These are phyloP conservation scores for Debaryomyces nepalensis DNA, from an alignment of 1,139 yeast species.

Conservation along the genomic window DNA sequence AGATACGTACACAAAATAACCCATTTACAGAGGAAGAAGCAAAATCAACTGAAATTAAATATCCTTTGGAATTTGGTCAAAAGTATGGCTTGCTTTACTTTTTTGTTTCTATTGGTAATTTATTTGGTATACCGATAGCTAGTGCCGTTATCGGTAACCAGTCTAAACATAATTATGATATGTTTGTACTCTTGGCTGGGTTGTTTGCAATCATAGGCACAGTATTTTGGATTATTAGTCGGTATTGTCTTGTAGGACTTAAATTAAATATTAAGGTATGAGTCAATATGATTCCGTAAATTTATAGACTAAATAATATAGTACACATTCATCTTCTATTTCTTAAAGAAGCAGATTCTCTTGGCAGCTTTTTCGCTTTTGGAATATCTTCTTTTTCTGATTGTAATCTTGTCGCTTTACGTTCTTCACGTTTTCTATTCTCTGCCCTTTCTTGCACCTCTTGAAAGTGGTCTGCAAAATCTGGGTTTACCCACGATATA, in stretches of 20 bases:
- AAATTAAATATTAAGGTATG: conserved; percentile 28
- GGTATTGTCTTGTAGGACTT: conserved; percentile 27
- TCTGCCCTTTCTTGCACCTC: conserved; percentile 26
- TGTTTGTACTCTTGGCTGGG: conserved; percentile 32
- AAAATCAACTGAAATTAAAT: conserved; percentile 2
- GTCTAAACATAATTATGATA: conserved; percentile 25
- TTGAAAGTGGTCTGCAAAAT: conserved; percentile 40
- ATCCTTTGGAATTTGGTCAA: conserved; percentile 46
- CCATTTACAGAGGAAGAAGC: conserved; percentile 5
- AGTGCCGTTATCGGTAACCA: conserved; percentile 53
- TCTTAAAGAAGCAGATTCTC: conserved; percentile 11
- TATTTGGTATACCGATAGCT: conserved; percentile 55
- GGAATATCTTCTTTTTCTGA: conserved; percentile 9
- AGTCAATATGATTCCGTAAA: conserved; percentile 12
- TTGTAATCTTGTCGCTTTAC: neutral
- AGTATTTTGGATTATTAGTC: conserved; percentile 26
- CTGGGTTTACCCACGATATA: conserved; percentile 40
- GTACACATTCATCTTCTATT: conserved; percentile 9
- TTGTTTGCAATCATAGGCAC: conserved; percentile 26
- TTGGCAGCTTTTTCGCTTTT: conserved; percentile 6
- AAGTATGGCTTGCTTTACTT: conserved; percentile 53
- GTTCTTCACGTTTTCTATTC: conserved; percentile 1
- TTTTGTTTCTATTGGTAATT: conserved; percentile 46
- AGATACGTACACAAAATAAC: neutral
- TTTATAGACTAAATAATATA: conserved; percentile 4